Evolutionary conservation across 2,329 filamentous ascomycete species (phyloP), one percentile per base, ranked within the genome.

Genomic region (Fusarium verticillioides): DNA sequence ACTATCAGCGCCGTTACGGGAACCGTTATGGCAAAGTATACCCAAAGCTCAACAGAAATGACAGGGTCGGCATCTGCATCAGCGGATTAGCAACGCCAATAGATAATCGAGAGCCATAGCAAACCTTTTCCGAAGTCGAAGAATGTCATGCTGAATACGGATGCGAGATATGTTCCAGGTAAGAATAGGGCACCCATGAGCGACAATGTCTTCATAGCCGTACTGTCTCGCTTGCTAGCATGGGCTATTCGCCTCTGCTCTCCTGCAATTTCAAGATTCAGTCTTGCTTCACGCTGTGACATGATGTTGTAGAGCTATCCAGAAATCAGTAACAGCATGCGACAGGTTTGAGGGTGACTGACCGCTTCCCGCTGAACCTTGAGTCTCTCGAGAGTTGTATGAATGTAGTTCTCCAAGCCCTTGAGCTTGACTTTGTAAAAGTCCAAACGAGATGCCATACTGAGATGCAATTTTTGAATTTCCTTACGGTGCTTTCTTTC

Each of bases 81-180:
- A 3, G 16, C 15, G 39, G 26, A 57, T 75, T 57, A 75, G 63
- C 9, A 42, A 19, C 16, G 42, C 12, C 28, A 49, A 18, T 16
- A 28, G 32, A 46, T 43, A 23, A 15, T 18, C 9, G 19, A 12
- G 21, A 18, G 9, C 32, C 16, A 37, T 43, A 26, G 52, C 80
- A 69, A 78, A 85, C 85, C 81, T 43, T 83, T 81, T 71, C 86
- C 86, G 73, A 91, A 91, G 80, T 91, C 86, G 82, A 92, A 92
- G 78, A 92, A 92, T 0, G 88, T 89, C 89, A 91, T 92, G 82
- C 86, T 88, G 74, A 92, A 92, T 30, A 92, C 83, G 1, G 90
- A 91, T 13, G 90, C 86, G 23, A 92, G 84, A 72, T 87, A 90
- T 2, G 89, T 91, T 4, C 89, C 89, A 0, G 90, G 90, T 10